Evolutionary conservation across 1,284 basidiomycete genomes (phyloP), one percentile per base, ranked within the genome.

Genomic region (Agaricales sp.): DNA sequence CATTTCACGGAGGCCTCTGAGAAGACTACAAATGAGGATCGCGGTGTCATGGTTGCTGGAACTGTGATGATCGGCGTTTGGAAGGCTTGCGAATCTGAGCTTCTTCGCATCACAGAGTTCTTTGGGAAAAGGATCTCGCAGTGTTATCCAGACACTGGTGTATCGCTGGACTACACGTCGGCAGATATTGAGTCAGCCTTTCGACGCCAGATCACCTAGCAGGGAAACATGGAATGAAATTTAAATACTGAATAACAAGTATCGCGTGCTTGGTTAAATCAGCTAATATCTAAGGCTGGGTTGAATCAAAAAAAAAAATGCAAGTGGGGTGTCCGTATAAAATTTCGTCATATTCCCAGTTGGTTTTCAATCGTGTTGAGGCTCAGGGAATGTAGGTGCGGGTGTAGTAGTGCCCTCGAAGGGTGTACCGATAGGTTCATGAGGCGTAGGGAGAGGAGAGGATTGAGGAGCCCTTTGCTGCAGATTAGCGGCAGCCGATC

Each of bases 1-100:
- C 95, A 98, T 62, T 98, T 97, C 62, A 82, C 82, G 2, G 87
- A 92, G 58, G 77, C 78, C 0, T 77, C 80, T 4, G 85, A 84
- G 53, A 84, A 80, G 57, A 63, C 75, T 2, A 77, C 73, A 3
- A 72, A 70, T 2, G 82, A 80, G 53, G 76, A 81, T 47, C 71
- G 66, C 51, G 73, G 69, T 16, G 77, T 75, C 4, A 77, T 79
- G 45, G 66, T 74, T 4, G 67, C 82, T 4, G 81, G 83, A 0
- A 83, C 78, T 4, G 79, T 92, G 46, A 71, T 93, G 66, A 76
- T 79, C 37, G 82, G 79, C 2, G 91, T 94, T 1, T 95, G 92
- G 92, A 87, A 78, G 57, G 82, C 88, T 21, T 88, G 90, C 61
- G 89, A 92, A 60, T 80, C 84, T 47, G 89, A 92, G 59, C 61